Evolutionary conservation across 148 eudicot species (phyloP), one percentile per base, ranked within the genome.

Genomic region (Rhododendron simsii): DNA sequence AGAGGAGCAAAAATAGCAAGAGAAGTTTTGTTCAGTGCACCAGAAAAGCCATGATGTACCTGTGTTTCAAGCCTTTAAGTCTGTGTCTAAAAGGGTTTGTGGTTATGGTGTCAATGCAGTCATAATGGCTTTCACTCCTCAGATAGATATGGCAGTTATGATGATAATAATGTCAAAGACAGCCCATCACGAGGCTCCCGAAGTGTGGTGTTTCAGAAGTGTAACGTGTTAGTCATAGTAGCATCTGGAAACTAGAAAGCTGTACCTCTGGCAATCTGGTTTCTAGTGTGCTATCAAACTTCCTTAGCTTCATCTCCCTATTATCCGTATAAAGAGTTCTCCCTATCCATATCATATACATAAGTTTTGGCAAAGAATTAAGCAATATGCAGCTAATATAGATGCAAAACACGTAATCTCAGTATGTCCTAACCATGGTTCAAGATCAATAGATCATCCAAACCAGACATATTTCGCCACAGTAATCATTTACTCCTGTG

Each of bases 1-100:
- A 87, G 95, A 86, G 94, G 95, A 33, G 95, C 94, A 2, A 93
- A 90, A 90, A 88, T 93, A 78, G 94, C 89, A 9, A 83, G 81
- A 82, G 85, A 71, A 57, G 90, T 92, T 33, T 41, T 86, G 12
- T 69, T 86, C 37, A 53, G 78, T 75, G 82, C 79, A 37, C 84
- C 63, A 18, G 76, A 63, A 35, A 84, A 81, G 71, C 79, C 81
- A 67, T 86, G 83, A 86, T 74, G 26, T 39, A 41, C 47, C 50
- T 8, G 51, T 9, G 28, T 5, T 78, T 78, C 80, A 77, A 44
- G 28, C 51, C 80, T 41, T 9, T 4, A 4, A 0, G 18, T 13
- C 76, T 71, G 8, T 71, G 76, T 28, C 76, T 30, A 30, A 28
- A 30, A 30, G 39, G 30, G 76, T 65, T 65, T n/a, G 73, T 61